phyloP scores from a whole-genome alignment of 345 rosid species.

The Erysimum cheiranthoides region DNA sequence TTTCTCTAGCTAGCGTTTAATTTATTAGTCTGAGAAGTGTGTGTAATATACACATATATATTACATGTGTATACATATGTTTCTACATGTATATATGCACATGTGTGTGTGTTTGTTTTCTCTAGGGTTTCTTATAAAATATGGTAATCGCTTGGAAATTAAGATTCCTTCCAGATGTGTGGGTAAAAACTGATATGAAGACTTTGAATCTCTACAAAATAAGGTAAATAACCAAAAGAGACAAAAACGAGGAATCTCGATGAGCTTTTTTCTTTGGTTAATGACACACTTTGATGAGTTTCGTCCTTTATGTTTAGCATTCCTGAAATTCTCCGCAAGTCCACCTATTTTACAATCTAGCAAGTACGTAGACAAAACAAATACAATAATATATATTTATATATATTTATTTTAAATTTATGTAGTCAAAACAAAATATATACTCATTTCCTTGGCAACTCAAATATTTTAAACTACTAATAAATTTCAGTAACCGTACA shows the following conservation, averaged over 20 bases:
- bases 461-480: too few relatives aligned
- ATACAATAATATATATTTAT: too few relatives aligned
- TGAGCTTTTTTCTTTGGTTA: neutral
- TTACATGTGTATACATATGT: too few relatives aligned
- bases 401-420: too few relatives aligned
- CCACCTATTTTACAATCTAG: neutral
- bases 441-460: neutral
- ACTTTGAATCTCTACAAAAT: neutral
- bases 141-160: neutral
- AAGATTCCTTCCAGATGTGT: neutral
- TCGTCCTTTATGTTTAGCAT: neutral
- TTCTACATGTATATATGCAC: neutral
- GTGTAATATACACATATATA: too few relatives aligned
- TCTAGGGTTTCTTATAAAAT: neutral
- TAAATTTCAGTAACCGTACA: too few relatives aligned
- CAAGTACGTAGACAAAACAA: neutral
- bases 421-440: too few relatives aligned
- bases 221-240: constrained; percentile 6
- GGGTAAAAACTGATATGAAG: neutral
- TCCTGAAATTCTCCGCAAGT: neutral
- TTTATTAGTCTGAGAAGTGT: too few relatives aligned
- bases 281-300: constrained; percentile 5
- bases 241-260: constrained; percentile 20
- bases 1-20: too few relatives aligned
- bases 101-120: neutral